Evolutionary conservation across 2,329 filamentous ascomycete genomes (phyloP).

Genomic region (Xylariaceae sp.): DNA sequence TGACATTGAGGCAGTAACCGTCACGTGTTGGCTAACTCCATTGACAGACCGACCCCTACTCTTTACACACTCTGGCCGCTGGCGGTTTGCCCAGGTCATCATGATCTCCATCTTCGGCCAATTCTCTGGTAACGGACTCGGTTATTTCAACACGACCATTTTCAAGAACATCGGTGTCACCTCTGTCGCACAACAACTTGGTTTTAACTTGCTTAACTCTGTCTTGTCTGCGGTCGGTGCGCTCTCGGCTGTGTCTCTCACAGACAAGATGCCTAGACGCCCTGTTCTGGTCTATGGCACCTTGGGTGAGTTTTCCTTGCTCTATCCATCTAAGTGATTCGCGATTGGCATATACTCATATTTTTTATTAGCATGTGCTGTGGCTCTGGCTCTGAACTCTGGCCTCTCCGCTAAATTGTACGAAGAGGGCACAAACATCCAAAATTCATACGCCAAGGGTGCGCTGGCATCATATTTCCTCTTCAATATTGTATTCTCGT

Average conservation of each 20-base stretch:
- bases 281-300: slow-evolving; percentile 44
- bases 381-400: slow-evolving; percentile 42
- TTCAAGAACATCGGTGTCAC: slow-evolving; percentile 39
- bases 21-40: no score
- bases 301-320: slow-evolving; percentile 28
- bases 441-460: slow-evolving; percentile 37
- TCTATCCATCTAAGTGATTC: no score
- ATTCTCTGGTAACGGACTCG: slow-evolving; percentile 48
- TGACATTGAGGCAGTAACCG: neutral
- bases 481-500: slow-evolving; percentile 47
- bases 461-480: slow-evolving; percentile 46
- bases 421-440: slow-evolving; percentile 29
- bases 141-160: slow-evolving; percentile 49
- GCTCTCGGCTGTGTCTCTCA: slow-evolving; percentile 39
- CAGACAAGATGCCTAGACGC: slow-evolving; percentile 45
- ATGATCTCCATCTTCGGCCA: slow-evolving; percentile 50
- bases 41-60: slow-evolving; percentile 43
- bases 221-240: slow-evolving; percentile 43
- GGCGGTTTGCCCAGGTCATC: slow-evolving; percentile 45
- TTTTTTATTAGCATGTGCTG: slow-evolving; percentile 32
- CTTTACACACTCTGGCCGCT: slow-evolving; percentile 41
- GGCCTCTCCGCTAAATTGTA: slow-evolving; percentile 39
- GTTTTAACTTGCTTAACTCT: slow-evolving; percentile 45
- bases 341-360: neutral
- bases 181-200: slow-evolving; percentile 37